Conservation (phyloP, 371 early-diverging fungal species). For the Homolaphlyctis polyrhiza region DNA sequence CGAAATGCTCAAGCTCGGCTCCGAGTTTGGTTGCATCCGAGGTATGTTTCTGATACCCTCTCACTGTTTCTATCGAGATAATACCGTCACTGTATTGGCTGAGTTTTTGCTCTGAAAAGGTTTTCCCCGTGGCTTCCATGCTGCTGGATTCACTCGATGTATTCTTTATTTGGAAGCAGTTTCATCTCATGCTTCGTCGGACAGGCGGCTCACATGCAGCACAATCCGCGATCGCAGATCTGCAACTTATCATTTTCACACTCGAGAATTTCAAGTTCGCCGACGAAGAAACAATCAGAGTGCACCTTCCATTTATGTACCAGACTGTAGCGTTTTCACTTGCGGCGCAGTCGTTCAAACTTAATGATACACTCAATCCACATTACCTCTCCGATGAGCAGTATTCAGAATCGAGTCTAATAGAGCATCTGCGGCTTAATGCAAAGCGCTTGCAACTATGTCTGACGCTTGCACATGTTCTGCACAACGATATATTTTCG, state of each 20-base stretch:
- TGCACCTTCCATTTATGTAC: conserved; percentile 73
- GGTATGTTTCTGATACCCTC: no score
- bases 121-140: conserved; percentile 78
- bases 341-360: no score
- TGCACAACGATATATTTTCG: neutral
- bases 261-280: conserved; percentile 62
- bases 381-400: no score
- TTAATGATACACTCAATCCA: no score
- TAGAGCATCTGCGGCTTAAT: no score
- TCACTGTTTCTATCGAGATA: no score
- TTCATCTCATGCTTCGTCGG: conserved; percentile 39
- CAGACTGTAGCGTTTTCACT: conserved; percentile 42
- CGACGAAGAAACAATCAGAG: conserved; percentile 74
- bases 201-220: neutral
- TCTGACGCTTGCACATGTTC: neutral
- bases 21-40: conserved; percentile 7
- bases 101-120: no score
- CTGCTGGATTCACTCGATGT: conserved; percentile 86
- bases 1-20: conserved; percentile 36
- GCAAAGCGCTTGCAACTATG: neutral
- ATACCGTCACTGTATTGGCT: no score
- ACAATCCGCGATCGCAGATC: conserved; percentile 3
- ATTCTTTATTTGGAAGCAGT: conserved; percentile 70
- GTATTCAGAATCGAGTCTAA: no score
- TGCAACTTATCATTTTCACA: conserved; percentile 61